Evolutionary conservation across 306 rosid genomes (phyloP).

Genomic region (Trichosanthes truncata): DNA sequence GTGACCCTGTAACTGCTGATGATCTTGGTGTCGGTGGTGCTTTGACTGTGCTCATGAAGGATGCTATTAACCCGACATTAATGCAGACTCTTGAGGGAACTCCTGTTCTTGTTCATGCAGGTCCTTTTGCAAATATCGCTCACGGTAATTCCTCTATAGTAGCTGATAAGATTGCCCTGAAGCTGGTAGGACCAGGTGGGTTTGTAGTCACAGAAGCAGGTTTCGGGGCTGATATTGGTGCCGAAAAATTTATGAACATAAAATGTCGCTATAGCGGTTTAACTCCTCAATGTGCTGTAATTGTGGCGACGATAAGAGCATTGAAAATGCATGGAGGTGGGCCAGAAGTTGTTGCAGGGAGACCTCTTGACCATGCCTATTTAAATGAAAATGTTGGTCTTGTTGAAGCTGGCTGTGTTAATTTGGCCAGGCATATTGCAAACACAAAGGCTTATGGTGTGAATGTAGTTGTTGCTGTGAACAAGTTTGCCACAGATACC

Average conservation of each 20-base stretch:
- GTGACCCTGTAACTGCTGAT: constrained; percentile 84
- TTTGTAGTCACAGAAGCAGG: constrained; percentile 99
- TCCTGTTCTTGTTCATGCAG: constrained; percentile 98
- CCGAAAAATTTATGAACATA: constrained; percentile 94
- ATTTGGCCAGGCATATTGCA: constrained; percentile 70
- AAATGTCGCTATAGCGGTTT: constrained; percentile 90
- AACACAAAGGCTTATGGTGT: constrained; percentile 74
- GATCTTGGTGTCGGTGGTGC: constrained; percentile 99
- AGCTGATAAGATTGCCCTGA: constrained; percentile 95
- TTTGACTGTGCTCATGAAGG: constrained; percentile 91
- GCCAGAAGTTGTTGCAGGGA: constrained; percentile 89
- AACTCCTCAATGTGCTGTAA: constrained; percentile 83
- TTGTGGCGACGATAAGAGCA: constrained; percentile 92
- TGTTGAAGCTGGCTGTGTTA: constrained; percentile 91
- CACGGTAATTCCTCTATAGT: constrained; percentile 95
- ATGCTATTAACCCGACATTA: constrained; percentile 90
- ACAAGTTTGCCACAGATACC: constrained; percentile 79
- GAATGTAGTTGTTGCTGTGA: constrained; percentile 89
- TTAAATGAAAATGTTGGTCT: constrained; percentile 64
- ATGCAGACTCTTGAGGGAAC: constrained; percentile 99
- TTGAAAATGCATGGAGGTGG: constrained; percentile 98
- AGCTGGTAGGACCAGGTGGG: constrained; percentile 92
- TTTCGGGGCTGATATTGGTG: constrained; percentile 93
- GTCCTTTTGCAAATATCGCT: constrained; percentile 96
- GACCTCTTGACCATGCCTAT: constrained; percentile 84